Evolutionary conservation across 2,329 filamentous ascomycete genomes (phyloP).

Genomic region (Byssochlamys sp.): DNA sequence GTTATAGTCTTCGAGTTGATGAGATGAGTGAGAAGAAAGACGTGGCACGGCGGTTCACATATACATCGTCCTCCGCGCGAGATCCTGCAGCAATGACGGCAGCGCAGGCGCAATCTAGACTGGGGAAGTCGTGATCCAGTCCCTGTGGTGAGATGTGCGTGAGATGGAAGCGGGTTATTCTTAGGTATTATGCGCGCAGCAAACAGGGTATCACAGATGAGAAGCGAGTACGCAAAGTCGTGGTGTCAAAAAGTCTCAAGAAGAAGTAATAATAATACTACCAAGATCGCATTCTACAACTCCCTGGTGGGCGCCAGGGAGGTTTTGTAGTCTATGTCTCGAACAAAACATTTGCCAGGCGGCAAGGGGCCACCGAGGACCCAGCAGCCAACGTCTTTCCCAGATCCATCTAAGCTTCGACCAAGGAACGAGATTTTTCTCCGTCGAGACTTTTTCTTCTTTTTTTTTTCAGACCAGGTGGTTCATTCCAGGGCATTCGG

Average conservation of each 20-base stretch:
- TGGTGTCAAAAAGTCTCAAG: neutral
- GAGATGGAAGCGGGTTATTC: neutral
- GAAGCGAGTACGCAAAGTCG: neutral
- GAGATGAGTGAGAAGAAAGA: neutral
- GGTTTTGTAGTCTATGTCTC: neutral
- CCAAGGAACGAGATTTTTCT: neutral
- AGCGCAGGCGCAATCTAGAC: neutral
- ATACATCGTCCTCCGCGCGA: neutral
- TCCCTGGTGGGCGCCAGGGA: neutral
- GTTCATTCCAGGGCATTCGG: constrained; percentile 1
- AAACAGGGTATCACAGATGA: neutral
- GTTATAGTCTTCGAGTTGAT: neutral
- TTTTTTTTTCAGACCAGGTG: neutral
- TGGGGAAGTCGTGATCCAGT: neutral
- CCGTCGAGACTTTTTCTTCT: neutral
- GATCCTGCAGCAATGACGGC: neutral
- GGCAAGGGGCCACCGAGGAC: neutral
- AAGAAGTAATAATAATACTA: neutral
- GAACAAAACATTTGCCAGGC: neutral
- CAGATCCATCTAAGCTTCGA: neutral
- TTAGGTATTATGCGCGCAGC: neutral
- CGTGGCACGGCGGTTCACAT: neutral
- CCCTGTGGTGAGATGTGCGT: neutral
- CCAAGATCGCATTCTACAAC: neutral
- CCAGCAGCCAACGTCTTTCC: neutral